Evolutionary conservation across 2,329 filamentous ascomycete genomes (phyloP).

Genomic region (Dothidotthia symphoricarpi): DNA sequence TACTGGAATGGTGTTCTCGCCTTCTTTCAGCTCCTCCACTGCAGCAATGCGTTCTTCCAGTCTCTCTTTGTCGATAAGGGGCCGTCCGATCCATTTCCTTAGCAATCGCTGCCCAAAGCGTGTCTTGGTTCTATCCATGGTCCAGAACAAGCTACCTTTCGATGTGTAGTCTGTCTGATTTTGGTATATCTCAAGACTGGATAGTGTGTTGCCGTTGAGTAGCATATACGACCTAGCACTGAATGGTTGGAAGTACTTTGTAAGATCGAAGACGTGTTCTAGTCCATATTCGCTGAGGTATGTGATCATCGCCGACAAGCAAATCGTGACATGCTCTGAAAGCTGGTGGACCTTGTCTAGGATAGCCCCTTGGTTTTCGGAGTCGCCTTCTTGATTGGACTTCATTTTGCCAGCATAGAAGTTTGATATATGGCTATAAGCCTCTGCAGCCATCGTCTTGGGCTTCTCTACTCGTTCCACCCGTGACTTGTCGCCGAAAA

Average conservation of each 20-base stretch:
- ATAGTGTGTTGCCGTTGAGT: slow-evolving; percentile 89
- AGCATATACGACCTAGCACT: slow-evolving; percentile 94
- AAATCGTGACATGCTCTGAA: slow-evolving; percentile 82
- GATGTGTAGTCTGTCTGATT: slow-evolving; percentile 85
- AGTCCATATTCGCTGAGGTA: slow-evolving; percentile 90
- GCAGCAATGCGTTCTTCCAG: slow-evolving; percentile 79
- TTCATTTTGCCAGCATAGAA: slow-evolving; percentile 91
- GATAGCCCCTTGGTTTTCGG: slow-evolving; percentile 54
- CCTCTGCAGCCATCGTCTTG: slow-evolving; percentile 79
- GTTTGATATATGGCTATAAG: slow-evolving; percentile 83
- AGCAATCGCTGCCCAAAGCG: slow-evolving; percentile 84
- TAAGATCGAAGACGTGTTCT: slow-evolving; percentile 92
- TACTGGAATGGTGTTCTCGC: slow-evolving; percentile 63
- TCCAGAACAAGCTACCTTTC: slow-evolving; percentile 93
- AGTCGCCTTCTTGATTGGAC: slow-evolving; percentile 32
- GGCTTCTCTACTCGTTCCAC: slow-evolving; percentile 74
- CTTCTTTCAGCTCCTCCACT: slow-evolving; percentile 78
- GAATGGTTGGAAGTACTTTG: slow-evolving; percentile 96
- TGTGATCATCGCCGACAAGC: slow-evolving; percentile 92
- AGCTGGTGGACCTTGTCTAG: slow-evolving; percentile 84
- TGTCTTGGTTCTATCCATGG: slow-evolving; percentile 86
- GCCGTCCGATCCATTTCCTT: slow-evolving; percentile 91
- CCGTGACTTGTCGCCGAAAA: slow-evolving; percentile 86
- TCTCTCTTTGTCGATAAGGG: slow-evolving; percentile 70
- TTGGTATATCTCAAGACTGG: slow-evolving; percentile 91